Base-by-base conservation (phyloP, 495 filamentous ascomycete species). In the Penicillium soppii region DNA sequence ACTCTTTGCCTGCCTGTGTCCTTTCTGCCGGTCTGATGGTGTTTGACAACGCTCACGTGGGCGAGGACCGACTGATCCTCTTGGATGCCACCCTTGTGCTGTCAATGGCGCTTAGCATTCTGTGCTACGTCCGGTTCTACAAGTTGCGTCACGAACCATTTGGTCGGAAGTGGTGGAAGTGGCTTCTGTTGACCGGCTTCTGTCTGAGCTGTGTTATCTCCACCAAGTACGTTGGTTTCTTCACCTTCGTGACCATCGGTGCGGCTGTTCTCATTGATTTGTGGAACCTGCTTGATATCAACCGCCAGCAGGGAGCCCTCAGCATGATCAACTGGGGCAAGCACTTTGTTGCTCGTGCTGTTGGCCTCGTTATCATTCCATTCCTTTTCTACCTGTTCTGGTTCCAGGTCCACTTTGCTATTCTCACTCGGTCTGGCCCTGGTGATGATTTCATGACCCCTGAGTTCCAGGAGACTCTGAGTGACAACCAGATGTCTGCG, bases 391-490 rank as follows among this genome's bases (percentile, higher is more conserved):
- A 97, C 68, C 81, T 98, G 23, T 98, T 98, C 78, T 98, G 95
- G 95, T 98, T 98, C 84, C 94, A 97, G 76, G 91, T 97, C 25
- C 94, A 98, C 71, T 97, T 98, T 66, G 79, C 90, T 20, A 89
- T 98, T 59, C 78, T 98, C 45, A 87, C 75, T 33, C 81, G 86
- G 42, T 97, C 92, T 29, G 94, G 94, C 25, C 94, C 94, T 37
- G 94, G 94, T 33, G 95, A 98, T 62, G 94, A 98, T 52, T 98
- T 98, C 75, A 98, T 98, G 94, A 90, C 86, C 10, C 94, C 94
- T 3, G 91, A 92, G 57, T 98, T 98, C 73, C 94, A 98, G 71
- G 92, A 95, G 72, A 97, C 95, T 5, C 74, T 98, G 45, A 89
- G 87, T 57, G 92, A 98, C 72, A 98, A 97, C 63, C 73, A 88